Percentiles rank a stretch among this genome's conserved stretches.
Conservation (phyloP, 2,329 filamentous ascomycete species). For the Pyrenochaeta sp. region DNA sequence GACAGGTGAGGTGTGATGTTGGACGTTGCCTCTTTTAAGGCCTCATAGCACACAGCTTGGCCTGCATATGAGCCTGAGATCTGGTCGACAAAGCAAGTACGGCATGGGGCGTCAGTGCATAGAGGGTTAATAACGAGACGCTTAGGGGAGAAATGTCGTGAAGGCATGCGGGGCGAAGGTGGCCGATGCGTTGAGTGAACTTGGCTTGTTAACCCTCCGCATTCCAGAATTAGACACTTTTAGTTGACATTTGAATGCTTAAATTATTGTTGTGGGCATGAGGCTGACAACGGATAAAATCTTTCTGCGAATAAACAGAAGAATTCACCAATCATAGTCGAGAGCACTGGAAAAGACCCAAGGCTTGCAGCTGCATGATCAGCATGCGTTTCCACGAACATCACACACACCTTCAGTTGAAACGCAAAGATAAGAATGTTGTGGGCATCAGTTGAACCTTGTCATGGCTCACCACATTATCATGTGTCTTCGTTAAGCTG, state of each 20-base stretch:
- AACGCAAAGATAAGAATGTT: background rate
- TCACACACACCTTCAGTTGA: background rate
- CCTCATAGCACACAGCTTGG: background rate
- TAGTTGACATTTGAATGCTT: too few species aligned
- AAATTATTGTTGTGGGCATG: too few species aligned
- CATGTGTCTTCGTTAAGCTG: slow-evolving; percentile 27
- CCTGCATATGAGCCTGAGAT: background rate
- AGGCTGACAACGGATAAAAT: too few species aligned
- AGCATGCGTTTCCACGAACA: background rate
- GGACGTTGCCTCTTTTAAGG: too few species aligned
- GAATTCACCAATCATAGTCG: too few species aligned
- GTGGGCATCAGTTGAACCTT: background rate
- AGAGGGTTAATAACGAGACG: background rate
- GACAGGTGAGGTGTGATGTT: slow-evolving; percentile 17
- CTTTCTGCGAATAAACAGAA: too few species aligned
- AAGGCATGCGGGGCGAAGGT: background rate
- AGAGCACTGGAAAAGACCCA: background rate
- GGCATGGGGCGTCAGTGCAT: background rate
- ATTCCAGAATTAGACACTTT: too few species aligned
- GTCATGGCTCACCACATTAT: background rate
- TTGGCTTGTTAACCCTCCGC: background rate
- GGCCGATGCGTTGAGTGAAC: background rate
- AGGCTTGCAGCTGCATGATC: background rate
- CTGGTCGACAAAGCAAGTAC: background rate
- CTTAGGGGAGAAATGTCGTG: background rate